Evolutionary conservation across 371 early-diverging fungal genomes (phyloP).

Genomic region (Funneliformis caledonium): DNA sequence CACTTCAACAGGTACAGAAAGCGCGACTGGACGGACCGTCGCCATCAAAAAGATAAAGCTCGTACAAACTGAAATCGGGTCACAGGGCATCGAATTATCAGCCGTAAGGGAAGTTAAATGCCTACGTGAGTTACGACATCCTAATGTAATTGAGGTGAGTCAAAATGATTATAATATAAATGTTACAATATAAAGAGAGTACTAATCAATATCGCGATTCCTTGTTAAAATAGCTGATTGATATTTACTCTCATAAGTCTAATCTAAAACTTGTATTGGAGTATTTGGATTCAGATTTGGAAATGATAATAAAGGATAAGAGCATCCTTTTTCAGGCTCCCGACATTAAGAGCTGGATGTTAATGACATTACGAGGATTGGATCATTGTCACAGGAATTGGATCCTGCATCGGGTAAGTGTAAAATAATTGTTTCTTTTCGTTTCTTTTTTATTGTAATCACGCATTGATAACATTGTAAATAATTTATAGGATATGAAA

Average conservation of each 20-base stretch:
- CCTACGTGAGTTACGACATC: conserved; percentile 91
- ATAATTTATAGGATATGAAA: conserved; percentile 89
- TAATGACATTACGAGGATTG: conserved; percentile 96
- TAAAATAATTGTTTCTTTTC: neutral
- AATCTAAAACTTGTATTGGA: conserved; percentile 96
- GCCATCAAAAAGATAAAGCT: conserved; percentile 97
- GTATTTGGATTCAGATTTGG: conserved; percentile 95
- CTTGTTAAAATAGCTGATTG: conserved; percentile 71
- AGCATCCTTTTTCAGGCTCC: conserved; percentile 92
- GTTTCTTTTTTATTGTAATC: neutral
- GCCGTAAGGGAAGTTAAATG: conserved; percentile 98
- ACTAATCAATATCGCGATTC: neutral
- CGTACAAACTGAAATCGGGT: conserved; percentile 77
- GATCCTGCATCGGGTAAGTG: conserved; percentile 89
- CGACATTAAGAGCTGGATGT: conserved; percentile 99
- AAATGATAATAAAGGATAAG: conserved; percentile 96
- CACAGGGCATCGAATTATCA: conserved; percentile 92
- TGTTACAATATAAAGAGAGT: neutral
- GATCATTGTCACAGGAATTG: conserved; percentile 92
- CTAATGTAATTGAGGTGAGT: conserved; percentile 86
- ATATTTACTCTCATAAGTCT: conserved; percentile 92
- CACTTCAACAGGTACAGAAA: conserved; percentile 52
- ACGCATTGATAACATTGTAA: neutral
- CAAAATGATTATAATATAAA: neutral
- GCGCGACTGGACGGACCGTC: conserved; percentile 68